Conservation (phyloP, 2,329 filamentous ascomycete genomes). For the Fusarium pseudonygamai region DNA sequence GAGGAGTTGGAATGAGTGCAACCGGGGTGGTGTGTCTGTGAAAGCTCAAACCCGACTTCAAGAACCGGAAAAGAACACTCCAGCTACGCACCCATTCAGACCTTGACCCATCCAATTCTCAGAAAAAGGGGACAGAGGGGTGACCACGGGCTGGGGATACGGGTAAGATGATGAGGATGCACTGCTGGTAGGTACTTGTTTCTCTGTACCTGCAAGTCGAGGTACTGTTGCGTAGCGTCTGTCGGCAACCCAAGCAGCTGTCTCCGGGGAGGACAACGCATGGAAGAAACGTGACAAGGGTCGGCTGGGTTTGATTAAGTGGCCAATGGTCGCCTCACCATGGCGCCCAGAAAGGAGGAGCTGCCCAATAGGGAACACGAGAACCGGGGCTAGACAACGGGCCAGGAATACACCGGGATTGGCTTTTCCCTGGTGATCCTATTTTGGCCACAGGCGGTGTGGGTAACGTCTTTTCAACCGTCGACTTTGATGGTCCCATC, state of each 20-base stretch:
- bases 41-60: constrained; percentile 26
- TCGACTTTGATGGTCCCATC: constrained; percentile 27
- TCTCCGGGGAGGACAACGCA: constrained; percentile 55
- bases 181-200: background rate
- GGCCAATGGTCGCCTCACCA: constrained; percentile 57
- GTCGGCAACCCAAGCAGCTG: constrained; percentile 34
- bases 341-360: constrained; percentile 54
- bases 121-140: constrained; percentile 31
- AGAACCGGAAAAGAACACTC: constrained; percentile 31
- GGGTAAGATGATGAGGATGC: constrained; percentile 16
- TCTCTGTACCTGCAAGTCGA: constrained; percentile 27
- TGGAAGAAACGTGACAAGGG: constrained; percentile 63
- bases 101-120: constrained; percentile 21
- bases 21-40: constrained; percentile 25
- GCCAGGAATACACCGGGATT: constrained; percentile 52
- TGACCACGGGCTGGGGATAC: constrained; percentile 14
- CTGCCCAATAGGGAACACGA: constrained; percentile 62
- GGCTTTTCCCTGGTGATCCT: constrained; percentile 42
- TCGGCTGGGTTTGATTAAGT: constrained; percentile 60
- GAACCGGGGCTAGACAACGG: constrained; percentile 58
- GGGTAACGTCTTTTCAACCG: constrained; percentile 34
- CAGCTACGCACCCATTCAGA: constrained; percentile 19
- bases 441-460: constrained; percentile 49
- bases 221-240: constrained; percentile 27
- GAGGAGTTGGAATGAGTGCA: constrained; percentile 7